Conservation (phyloP, 2,329 filamentous ascomycete genomes). For the Pyricularia sp. region DNA sequence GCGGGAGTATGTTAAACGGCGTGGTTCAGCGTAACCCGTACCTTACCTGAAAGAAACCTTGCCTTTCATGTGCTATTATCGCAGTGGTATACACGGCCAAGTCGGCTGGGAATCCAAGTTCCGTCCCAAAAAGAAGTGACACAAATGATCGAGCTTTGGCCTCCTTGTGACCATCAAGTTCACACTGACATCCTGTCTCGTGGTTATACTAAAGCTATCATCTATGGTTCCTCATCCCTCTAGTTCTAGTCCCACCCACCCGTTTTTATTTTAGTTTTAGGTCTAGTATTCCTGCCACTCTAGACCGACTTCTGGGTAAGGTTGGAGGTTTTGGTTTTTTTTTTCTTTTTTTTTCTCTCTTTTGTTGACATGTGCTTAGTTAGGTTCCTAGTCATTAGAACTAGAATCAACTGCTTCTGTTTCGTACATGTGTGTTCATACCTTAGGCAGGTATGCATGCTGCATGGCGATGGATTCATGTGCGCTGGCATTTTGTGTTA, state of each 20-base stretch:
- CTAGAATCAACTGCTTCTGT: too few species aligned
- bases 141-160: neutral
- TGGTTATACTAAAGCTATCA: neutral
- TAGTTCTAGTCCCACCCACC: neutral
- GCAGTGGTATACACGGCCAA: neutral
- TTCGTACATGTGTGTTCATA: neutral
- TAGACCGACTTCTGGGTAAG: neutral
- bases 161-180: neutral
- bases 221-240: neutral
- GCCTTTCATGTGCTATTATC: too few species aligned
- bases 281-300: neutral
- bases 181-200: neutral
- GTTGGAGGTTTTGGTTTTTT: too few species aligned
- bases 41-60: too few species aligned
- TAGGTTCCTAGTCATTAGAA: neutral
- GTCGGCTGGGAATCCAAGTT: neutral
- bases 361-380: neutral
- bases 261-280: neutral
- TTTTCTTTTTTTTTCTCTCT: too few species aligned
- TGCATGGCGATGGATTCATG: neutral
- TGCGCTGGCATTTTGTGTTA: neutral
- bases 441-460: neutral
- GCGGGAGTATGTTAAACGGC: too few species aligned
- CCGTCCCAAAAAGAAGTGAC: neutral
- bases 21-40: too few species aligned